phyloP scores from a whole-genome alignment of 768 basidiomycete genomes.

The Galerina marginata region DNA sequence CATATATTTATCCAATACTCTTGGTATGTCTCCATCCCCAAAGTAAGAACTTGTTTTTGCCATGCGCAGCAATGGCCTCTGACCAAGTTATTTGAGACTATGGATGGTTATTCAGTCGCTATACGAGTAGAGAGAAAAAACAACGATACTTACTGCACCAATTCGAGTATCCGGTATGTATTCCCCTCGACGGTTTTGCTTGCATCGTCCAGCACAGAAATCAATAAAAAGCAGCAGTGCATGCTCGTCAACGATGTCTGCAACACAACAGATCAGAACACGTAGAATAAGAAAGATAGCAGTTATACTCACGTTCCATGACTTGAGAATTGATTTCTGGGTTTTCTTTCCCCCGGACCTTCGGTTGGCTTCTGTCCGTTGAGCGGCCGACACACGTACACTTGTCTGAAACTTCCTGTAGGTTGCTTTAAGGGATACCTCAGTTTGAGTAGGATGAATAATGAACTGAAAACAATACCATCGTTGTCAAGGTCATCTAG shows the following conservation, averaged over 20 bases:
- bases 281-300: not conserved
- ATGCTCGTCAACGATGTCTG: constrained; percentile 26
- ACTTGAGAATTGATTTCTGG: constrained; percentile 10
- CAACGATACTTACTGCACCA: constrained; percentile 16
- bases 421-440: not conserved
- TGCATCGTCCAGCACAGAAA: constrained; percentile 18
- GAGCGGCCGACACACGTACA: constrained; percentile 10
- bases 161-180: constrained; percentile 24
- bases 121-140: too few species aligned
- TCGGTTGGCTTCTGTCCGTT: constrained; percentile 15
- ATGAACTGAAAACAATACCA: not conserved
- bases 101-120: too few species aligned
- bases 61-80: too few species aligned
- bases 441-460: too few species aligned
- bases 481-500: not conserved
- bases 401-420: not conserved
- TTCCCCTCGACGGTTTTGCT: constrained; percentile 16
- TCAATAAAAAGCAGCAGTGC: constrained; percentile 19
- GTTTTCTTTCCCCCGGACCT: constrained; percentile 17
- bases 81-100: too few species aligned
- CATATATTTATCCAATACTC: too few species aligned
- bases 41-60: too few species aligned
- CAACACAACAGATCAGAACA: not conserved
- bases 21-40: too few species aligned
- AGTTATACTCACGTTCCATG: constrained; percentile 14